Evolutionary conservation across 139 green algal species (phyloP).

Genomic region (Chloropicon primus): DNA sequence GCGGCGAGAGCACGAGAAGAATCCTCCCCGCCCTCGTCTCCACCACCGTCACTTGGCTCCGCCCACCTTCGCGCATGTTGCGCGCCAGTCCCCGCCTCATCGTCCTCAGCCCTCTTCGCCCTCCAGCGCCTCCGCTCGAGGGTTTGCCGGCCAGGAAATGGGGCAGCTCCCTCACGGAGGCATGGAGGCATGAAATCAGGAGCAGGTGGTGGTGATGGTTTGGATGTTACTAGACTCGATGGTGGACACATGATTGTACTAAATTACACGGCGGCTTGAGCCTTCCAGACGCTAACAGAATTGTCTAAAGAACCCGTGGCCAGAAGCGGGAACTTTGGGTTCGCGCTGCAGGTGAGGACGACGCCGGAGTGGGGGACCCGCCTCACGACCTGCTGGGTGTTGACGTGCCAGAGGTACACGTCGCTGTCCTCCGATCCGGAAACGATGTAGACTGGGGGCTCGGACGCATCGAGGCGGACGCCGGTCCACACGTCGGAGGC

Average conservation of each 20-base stretch:
- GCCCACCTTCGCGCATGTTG: background rate
- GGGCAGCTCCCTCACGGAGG: too few relatives aligned
- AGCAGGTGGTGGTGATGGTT: too few relatives aligned
- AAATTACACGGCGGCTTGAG: background rate
- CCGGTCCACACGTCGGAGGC: slow-evolving; percentile 25
- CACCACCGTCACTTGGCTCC: background rate
- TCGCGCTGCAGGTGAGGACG: background rate
- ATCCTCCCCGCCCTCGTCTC: background rate
- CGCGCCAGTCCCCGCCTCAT: background rate
- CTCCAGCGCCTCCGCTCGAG: background rate
- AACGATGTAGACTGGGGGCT: slow-evolving; percentile 44
- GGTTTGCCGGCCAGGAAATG: too few relatives aligned
- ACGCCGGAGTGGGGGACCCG: background rate
- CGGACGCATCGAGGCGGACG: background rate
- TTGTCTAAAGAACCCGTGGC: background rate
- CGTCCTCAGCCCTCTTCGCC: background rate
- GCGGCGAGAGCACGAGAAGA: background rate
- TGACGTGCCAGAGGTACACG: slow-evolving; percentile 68
- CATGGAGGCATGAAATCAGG: too few relatives aligned
- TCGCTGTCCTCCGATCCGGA: slow-evolving; percentile 66
- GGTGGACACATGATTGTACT: background rate
- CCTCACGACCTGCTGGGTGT: slow-evolving; percentile 28
- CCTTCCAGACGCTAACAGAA: background rate
- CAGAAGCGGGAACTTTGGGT: background rate
- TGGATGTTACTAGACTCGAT: too few relatives aligned